phyloP scores from a whole-genome alignment of 345 rosid genomes.

The Hibiscus syriacus region DNA sequence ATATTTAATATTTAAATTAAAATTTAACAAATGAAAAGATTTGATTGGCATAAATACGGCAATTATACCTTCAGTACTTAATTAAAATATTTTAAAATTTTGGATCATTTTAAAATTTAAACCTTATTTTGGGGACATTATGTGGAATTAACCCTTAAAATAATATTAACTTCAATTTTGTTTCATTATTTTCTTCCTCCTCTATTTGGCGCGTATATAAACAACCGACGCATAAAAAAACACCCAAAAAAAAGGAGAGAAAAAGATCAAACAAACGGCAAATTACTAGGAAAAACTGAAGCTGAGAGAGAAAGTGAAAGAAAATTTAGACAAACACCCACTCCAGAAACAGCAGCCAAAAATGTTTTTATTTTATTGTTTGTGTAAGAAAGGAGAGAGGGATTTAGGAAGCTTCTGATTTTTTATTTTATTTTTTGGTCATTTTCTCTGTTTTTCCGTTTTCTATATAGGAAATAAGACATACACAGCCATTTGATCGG shows the following conservation, averaged over 20 bases:
- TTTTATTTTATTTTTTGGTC: too few relatives aligned
- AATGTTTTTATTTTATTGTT: slow-evolving; percentile 5
- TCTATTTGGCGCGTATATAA: slow-evolving; percentile 60
- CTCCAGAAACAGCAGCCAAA: not conserved
- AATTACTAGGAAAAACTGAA: slow-evolving; percentile 22
- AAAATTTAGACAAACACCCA: not conserved
- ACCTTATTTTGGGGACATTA: too few relatives aligned
- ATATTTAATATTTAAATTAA: too few relatives aligned
- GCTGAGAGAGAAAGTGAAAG: slow-evolving; percentile 1
- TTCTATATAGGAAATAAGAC: slow-evolving; percentile 2
- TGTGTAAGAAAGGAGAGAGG: slow-evolving; percentile 20
- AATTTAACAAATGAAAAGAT: too few relatives aligned
- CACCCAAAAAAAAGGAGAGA: slow-evolving; percentile 7
- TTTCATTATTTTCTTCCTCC: slow-evolving; percentile 17
- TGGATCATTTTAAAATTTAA: too few relatives aligned
- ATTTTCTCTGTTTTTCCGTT: not conserved
- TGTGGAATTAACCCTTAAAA: too few relatives aligned
- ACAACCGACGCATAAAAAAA: slow-evolving; percentile 30
- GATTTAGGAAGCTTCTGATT: slow-evolving; percentile 12
- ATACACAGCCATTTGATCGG: slow-evolving; percentile 39
- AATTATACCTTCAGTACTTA: too few relatives aligned
- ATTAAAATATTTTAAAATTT: too few relatives aligned
- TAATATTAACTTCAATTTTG: not conserved
- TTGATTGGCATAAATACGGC: too few relatives aligned
- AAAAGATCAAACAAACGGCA: slow-evolving; percentile 37